A percentile compares a stretch with the other conserved stretches of the same genome.
These are phyloP conservation scores for Puccinia horiana DNA, from an alignment of 1,284 basidiomycete genomes.

Conservation along the genomic window DNA sequence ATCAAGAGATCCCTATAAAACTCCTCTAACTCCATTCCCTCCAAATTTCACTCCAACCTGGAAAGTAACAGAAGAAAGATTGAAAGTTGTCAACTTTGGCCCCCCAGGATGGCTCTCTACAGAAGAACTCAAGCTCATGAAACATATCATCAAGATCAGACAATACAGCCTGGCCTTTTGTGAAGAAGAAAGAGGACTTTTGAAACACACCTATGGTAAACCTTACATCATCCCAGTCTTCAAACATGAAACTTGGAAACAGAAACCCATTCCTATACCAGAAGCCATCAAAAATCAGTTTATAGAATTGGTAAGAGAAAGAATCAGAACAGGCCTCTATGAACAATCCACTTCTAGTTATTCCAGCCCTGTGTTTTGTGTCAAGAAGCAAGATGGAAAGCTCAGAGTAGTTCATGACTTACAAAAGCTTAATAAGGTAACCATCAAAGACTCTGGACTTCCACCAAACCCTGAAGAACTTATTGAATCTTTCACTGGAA, in stretches of 20 bases:
- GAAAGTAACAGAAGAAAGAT: not conserved
- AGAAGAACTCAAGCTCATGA: not conserved
- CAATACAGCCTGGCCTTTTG: not conserved
- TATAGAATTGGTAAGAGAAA: conserved; percentile 8
- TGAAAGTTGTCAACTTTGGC: not conserved
- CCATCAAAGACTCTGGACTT: no score
- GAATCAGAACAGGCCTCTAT: not conserved
- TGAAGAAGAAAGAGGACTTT: not conserved
- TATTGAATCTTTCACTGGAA: no score
- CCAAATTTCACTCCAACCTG: not conserved
- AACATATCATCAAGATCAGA: not conserved
- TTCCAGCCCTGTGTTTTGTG: not conserved
- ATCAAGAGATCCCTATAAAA: not conserved
- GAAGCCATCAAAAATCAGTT: not conserved
- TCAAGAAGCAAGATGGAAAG: not conserved
- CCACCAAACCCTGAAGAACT: no score
- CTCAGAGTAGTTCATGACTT: conserved; percentile 3
- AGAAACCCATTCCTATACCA: conserved; percentile 13
- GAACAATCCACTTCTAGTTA: not conserved
- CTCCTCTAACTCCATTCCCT: not conserved
- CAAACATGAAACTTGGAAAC: no score
- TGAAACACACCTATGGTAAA: not conserved
- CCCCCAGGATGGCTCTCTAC: not conserved
- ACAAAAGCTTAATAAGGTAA: no score
- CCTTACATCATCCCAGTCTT: no score